A percentile compares a stretch with the other conserved stretches of the same genome.
Conservation (phyloP, 1,284 basidiomycete species). For the Malassezia pachydermatis region DNA sequence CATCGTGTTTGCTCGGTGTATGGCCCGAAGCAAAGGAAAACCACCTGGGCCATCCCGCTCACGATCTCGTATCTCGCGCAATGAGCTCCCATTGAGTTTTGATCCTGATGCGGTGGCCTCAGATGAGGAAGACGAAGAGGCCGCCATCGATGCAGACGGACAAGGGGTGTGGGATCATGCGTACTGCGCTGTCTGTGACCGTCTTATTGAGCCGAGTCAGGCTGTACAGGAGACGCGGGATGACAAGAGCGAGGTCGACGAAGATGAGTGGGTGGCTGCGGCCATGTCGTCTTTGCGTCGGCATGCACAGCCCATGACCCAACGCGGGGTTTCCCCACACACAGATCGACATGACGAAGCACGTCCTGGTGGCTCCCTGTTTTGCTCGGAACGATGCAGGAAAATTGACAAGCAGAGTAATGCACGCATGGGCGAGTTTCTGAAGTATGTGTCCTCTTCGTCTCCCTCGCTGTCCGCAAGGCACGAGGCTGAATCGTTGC, state of each 20-base stretch:
- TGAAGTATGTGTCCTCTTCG: constrained; percentile 11
- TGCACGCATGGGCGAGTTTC: constrained; percentile 6
- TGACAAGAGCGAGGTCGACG: not conserved
- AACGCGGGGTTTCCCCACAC: not conserved
- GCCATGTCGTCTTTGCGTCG: constrained; percentile 9
- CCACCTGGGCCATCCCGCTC: too few relatives aligned
- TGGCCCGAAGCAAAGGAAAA: too few relatives aligned
- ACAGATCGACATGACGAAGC: not conserved
- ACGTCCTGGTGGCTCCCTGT: not conserved
- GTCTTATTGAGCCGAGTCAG: constrained; percentile 10
- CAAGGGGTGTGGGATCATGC: constrained; percentile 18
- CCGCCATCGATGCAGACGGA: constrained; percentile 9
- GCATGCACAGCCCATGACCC: not conserved
- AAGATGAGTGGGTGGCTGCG: constrained; percentile 13
- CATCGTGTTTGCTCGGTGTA: too few relatives aligned
- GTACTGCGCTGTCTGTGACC: constrained; percentile 17
- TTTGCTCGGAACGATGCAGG: constrained; percentile 12
- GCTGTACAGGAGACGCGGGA: not conserved
- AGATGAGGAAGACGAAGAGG: constrained; percentile 5
- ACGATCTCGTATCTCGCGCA: too few relatives aligned
- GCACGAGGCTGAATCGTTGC: not conserved
- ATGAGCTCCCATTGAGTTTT: too few relatives aligned
- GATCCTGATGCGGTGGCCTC: too few relatives aligned
- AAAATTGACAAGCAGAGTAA: constrained; percentile 6
- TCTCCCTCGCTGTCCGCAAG: not conserved